Evolutionary conservation across 2,329 filamentous ascomycete species (phyloP).

Genomic region (Neofusicoccum sp.): DNA sequence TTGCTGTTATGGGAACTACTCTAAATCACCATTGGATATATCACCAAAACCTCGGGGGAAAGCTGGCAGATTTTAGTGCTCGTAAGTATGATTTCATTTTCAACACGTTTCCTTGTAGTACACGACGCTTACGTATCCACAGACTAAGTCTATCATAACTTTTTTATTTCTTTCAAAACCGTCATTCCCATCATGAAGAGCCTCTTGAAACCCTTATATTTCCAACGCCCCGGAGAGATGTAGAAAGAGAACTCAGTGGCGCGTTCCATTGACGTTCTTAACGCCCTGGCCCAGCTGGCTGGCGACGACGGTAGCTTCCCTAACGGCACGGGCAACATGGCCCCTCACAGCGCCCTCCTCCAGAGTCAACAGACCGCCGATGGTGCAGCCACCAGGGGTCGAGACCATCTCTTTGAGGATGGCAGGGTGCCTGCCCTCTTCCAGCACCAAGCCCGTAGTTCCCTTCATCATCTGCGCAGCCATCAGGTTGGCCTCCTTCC

Average conservation of each 20-base stretch:
- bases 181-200: neutral
- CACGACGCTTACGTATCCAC: too few species aligned
- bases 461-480: slow-evolving; percentile 79
- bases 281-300: slow-evolving; percentile 64
- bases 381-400: slow-evolving; percentile 77
- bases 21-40: too few species aligned
- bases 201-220: neutral
- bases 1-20: too few species aligned
- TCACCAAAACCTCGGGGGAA: too few species aligned
- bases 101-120: too few species aligned
- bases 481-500: slow-evolving; percentile 74
- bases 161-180: too few species aligned
- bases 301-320: slow-evolving; percentile 71
- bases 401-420: slow-evolving; percentile 74
- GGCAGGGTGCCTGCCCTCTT: slow-evolving; percentile 72
- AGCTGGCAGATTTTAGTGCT: too few species aligned
- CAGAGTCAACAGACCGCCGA: slow-evolving; percentile 70
- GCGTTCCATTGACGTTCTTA: slow-evolving; percentile 50
- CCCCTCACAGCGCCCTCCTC: slow-evolving; percentile 74
- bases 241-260: slow-evolving; percentile 25
- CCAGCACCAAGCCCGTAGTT: slow-evolving; percentile 68
- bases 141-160: too few species aligned
- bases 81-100: too few species aligned
- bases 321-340: slow-evolving; percentile 66
- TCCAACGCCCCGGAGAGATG: too few species aligned